Evolutionary conservation across 805 yeast species (phyloP), one percentile per base, ranked within the genome.

Genomic region (Yarrowia divulgata): DNA sequence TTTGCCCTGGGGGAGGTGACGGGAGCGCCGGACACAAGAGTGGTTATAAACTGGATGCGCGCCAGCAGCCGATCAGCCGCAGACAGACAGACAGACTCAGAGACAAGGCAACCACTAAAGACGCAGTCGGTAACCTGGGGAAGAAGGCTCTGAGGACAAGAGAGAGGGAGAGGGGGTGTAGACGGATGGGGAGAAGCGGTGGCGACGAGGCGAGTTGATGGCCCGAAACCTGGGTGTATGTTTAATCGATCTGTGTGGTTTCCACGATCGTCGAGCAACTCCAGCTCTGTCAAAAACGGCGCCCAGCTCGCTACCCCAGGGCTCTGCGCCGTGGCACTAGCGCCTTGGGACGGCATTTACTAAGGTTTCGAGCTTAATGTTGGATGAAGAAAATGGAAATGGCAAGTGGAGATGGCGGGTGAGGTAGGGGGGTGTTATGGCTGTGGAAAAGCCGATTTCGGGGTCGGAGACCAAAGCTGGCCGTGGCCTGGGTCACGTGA

Each of bases 291-390:
- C 29, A 23, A 23, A 23, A 23, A 23, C 29, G 29, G 29, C 29
- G 29, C 29, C 29, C 3, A 14, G 8, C 43, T 14, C 18, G 18
- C 19, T 60, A 43, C 52, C 52, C 66, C 50, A 60, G 66, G 64
- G 52, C 66, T 52, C 66, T 60, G 66, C 52, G 66, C 66, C 52
- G 66, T 43, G 66, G 66, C 66, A 43, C 66, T 43, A 60, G 66
- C 42, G 66, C 66, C 66, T 60, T 60, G 66, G 66, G 52, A 60
- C 66, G 66, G 66, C 66, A 60, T 60, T 60, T 60, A 34, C 52
- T 45, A 60, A 60, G 46, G 66, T 60, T 60, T 50, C 19, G 52
- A 60, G 66, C 35, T 60, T 60, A 60, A 60, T 42, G 40, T 43
- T 18, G 19, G 39, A 8, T 40, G 43, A 60, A 42, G 52, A 45